phyloP scores from a whole-genome alignment of 208 protist species.

The Leishmania tarentolae region DNA sequence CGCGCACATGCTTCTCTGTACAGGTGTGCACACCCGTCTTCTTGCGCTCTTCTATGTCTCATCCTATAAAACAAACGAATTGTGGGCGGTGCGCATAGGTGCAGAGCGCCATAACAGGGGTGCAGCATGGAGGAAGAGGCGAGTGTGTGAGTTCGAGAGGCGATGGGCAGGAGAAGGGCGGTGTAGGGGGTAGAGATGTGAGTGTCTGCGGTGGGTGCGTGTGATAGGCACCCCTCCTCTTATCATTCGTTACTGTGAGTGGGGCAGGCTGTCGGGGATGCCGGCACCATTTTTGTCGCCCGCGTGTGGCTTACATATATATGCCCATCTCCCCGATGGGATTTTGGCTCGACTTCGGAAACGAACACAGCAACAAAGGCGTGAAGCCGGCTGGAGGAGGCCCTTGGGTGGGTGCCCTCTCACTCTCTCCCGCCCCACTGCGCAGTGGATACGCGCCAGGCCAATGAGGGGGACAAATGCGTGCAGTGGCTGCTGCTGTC shows the following conservation, averaged over 20 bases:
- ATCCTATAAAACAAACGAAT: no score
- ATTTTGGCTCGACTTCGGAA: neutral
- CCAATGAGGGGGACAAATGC: neutral
- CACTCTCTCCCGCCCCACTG: neutral
- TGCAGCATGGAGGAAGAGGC: no score
- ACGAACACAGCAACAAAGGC: neutral
- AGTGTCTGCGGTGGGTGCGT: neutral
- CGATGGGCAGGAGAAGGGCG: no score
- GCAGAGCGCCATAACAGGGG: no score
- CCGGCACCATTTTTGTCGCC: neutral
- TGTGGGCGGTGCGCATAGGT: no score
- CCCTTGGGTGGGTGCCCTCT: neutral
- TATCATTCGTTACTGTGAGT: neutral
- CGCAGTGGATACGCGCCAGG: neutral
- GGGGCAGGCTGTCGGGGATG: neutral
- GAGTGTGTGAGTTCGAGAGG: no score
- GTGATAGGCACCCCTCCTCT: no score
- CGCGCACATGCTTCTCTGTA: no score
- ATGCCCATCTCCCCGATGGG: neutral
- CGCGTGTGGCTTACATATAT: neutral
- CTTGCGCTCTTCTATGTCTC: no score
- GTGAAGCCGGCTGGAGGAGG: neutral
- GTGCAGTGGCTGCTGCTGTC: neutral
- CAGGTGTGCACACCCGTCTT: no score
- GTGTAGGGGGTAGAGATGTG: neutral